Percentiles rank a stretch among this genome's conserved stretches.
phyloP scores from a whole-genome alignment of 148 eudicot species.

The Fagopyrum homotropicum region DNA sequence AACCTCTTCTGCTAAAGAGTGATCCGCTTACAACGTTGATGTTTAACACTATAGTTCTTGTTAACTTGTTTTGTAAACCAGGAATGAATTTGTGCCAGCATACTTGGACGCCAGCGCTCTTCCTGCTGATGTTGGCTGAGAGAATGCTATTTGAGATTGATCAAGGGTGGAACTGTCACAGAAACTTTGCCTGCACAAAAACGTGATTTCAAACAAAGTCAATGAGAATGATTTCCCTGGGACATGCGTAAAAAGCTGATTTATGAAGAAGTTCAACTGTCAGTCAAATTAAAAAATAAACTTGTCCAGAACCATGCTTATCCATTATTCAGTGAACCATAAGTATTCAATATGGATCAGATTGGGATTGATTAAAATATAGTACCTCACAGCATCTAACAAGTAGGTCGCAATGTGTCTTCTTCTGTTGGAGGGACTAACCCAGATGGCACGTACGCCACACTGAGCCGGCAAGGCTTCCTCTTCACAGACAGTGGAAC shows the following conservation, averaged over 20 bases:
- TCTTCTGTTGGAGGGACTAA: constrained; percentile 78
- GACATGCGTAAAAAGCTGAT: neutral
- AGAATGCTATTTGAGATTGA: constrained; percentile 42
- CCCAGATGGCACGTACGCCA: constrained; percentile 95
- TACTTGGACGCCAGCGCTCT: constrained; percentile 39
- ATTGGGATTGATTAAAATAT: neutral
- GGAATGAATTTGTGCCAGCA: constrained; percentile 34
- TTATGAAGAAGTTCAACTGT: no score
- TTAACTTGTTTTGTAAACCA: constrained; percentile 45
- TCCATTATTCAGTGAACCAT: no score
- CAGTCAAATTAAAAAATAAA: no score
- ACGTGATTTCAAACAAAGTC: neutral
- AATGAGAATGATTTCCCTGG: neutral
- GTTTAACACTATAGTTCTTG: no score
- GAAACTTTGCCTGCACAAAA: constrained; percentile 46
- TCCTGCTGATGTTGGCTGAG: constrained; percentile 55
- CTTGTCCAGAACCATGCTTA: no score
- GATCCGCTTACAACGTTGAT: no score
- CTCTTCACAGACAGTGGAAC: constrained; percentile 59
- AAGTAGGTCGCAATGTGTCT: constrained; percentile 65
- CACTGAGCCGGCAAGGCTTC: constrained; percentile 59
- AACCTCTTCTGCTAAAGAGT: constrained; percentile 16
- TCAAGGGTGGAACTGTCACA: constrained; percentile 20
- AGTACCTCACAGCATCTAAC: constrained; percentile 83
- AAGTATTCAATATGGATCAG: no score